Evolutionary conservation across 2,329 filamentous ascomycete species (phyloP), one percentile per base, ranked within the genome.

Genomic region (Pseudocercospora cruenta): DNA sequence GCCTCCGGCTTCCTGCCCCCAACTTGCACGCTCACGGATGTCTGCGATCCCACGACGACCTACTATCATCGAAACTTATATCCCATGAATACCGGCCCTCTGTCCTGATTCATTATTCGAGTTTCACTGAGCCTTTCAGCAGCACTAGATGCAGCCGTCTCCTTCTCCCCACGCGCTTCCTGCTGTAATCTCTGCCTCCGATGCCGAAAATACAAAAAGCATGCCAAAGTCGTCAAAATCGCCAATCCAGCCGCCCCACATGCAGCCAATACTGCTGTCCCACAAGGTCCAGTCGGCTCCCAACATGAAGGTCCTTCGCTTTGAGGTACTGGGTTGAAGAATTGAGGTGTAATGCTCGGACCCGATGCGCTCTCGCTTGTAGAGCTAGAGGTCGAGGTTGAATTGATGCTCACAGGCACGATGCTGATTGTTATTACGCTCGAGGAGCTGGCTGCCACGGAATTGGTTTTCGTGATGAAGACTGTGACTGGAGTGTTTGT

Each of bases 121-220:
- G 19, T 1, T 24, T 1, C 47, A 24, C 7, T 6, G 10, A 9
- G 2, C 7, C n/a, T 12, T 49, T 19, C 19, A 26, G 22, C 19
- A 26, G 22, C 24, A 6, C 22, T 24, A 24, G 45, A 10, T 2
- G 5, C 24, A 31, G 21, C 24, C 16, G 1, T 26, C 24, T 16
- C 51, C 51, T 31, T 31, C 51, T 19, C 24, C 8, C 1, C 10
- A 21, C 12, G 2, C 51, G 19, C 45, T 16, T 4, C 22, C 47
- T 12, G 19, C 6, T 24, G 19, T 19, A 26, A 3, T 7, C 3
- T 55, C 51, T 28, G 31, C 51, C 22, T 55, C 51, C 51, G 51
- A 55, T 31, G 51, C 51, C 51, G 51, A 55, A 55, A 55, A n/a
- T 31, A 55, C 51, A 55, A 31, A 31, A 55, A 55, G 24, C 51